Evolutionary conservation across 768 basidiomycete genomes (phyloP).

Genomic region (Lactifluus rugatus): DNA sequence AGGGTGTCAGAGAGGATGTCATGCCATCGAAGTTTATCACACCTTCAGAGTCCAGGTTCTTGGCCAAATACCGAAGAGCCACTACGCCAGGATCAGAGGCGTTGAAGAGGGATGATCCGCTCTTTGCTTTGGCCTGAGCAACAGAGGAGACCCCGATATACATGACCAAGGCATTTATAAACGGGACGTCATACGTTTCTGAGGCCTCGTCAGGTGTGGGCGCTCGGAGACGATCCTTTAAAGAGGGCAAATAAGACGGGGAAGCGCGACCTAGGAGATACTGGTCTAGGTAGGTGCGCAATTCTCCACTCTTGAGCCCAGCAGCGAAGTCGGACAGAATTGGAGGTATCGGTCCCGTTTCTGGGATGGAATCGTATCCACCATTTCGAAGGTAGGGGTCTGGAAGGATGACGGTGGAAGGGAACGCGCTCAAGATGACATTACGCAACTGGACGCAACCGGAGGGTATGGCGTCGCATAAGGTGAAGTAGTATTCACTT

Average conservation of each 20-base stretch:
- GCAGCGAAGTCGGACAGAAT: conserved; percentile 87
- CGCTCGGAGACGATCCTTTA: conserved; percentile 66
- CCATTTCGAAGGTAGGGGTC: conserved; percentile 75
- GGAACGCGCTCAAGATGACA: conserved; percentile 93
- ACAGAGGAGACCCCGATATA: conserved; percentile 93
- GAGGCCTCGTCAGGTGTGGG: conserved; percentile 37
- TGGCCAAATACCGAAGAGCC: conserved; percentile 71
- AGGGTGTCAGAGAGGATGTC: conserved; percentile 2
- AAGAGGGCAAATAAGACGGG: conserved; percentile 59
- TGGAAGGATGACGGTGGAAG: conserved; percentile 67
- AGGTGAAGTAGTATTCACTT: conserved; percentile 91
- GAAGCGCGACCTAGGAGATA: conserved; percentile 71
- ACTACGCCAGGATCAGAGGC: conserved; percentile 77
- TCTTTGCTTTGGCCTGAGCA: conserved; percentile 78
- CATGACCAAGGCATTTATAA: conserved; percentile 92
- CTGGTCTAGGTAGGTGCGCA: conserved; percentile 73
- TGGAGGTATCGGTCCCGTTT: conserved; percentile 88
- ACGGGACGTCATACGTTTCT: conserved; percentile 74
- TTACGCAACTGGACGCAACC: conserved; percentile 95
- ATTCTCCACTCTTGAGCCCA: conserved; percentile 69
- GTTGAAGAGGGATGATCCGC: conserved; percentile 73
- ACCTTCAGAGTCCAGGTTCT: conserved; percentile 89
- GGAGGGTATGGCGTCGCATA: conserved; percentile 87
- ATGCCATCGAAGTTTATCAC: conserved; percentile 21
- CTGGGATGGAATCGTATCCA: conserved; percentile 66